Evolutionary conservation across 805 yeast genomes (phyloP).

Genomic region (Sporopachydermia quercuum): DNA sequence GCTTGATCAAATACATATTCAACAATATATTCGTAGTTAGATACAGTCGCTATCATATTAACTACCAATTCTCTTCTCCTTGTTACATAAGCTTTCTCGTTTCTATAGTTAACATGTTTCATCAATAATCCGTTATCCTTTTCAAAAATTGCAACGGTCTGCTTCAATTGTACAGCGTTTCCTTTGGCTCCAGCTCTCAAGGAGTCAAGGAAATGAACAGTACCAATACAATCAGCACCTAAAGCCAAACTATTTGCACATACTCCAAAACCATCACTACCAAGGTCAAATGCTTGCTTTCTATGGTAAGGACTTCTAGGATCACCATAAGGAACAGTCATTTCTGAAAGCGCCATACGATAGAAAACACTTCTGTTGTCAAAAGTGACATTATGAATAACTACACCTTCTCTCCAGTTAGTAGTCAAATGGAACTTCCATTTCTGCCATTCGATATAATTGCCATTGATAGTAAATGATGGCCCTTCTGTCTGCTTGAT

Average conservation of each 20-base stretch:
- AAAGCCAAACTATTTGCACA: conserved; percentile 51
- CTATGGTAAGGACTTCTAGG: conserved; percentile 74
- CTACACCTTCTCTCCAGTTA: conserved; percentile 78
- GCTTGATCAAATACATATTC: conserved; percentile 53
- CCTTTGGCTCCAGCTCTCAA: conserved; percentile 42
- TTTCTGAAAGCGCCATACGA: conserved; percentile 60
- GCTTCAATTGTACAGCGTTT: conserved; percentile 42
- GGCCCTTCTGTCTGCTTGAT: conserved; percentile 75
- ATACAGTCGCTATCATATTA: conserved; percentile 65
- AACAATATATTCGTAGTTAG: conserved; percentile 57
- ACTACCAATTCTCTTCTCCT: conserved; percentile 63
- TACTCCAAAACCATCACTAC: conserved; percentile 74
- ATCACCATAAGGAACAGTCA: conserved; percentile 84
- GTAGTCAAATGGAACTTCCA: conserved; percentile 68
- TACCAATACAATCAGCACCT: conserved; percentile 77
- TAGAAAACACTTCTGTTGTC: conserved; percentile 70
- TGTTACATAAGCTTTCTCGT: conserved; percentile 36
- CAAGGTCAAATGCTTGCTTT: conserved; percentile 78
- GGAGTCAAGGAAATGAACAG: conserved; percentile 59
- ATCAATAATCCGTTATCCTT: conserved; percentile 58
- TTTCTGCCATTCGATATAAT: conserved; percentile 64
- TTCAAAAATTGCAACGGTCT: conserved; percentile 61
- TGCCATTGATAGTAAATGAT: conserved; percentile 56
- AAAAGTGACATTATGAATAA: conserved; percentile 55
- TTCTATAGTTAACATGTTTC: conserved; percentile 62